Conservation (phyloP, 306 rosid genomes). For the Cicer judaicum region DNA sequence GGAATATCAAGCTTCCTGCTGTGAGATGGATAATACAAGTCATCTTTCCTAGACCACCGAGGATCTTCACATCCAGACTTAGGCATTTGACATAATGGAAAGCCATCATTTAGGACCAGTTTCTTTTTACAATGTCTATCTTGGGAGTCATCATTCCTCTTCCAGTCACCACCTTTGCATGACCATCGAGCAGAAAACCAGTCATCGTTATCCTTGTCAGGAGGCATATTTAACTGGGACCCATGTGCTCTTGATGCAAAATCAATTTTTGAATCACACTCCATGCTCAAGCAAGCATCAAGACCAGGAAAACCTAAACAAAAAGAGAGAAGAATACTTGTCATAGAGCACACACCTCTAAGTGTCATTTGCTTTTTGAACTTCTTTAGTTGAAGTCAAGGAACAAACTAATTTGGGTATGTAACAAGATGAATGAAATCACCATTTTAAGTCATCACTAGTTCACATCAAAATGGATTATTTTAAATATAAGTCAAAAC, state of each 20-base stretch:
- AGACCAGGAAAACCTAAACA: slow-evolving; percentile 64
- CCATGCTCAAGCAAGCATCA: slow-evolving; percentile 45
- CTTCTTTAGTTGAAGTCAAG: slow-evolving; percentile 16
- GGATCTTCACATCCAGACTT: slow-evolving; percentile 93
- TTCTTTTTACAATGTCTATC: slow-evolving; percentile 77
- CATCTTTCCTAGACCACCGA: slow-evolving; percentile 88
- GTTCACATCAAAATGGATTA: slow-evolving; percentile 25
- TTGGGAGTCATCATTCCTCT: slow-evolving; percentile 83
- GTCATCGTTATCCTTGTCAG: slow-evolving; percentile 70
- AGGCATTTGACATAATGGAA: slow-evolving; percentile 82
- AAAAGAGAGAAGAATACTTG: slow-evolving; percentile 5
- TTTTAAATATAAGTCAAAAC: slow-evolving; percentile 27
- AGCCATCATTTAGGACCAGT: slow-evolving; percentile 83
- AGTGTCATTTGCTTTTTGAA: slow-evolving; percentile 25
- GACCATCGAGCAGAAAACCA: slow-evolving; percentile 88
- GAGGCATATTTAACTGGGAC: slow-evolving; percentile 47
- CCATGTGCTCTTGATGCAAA: slow-evolving; percentile 51
- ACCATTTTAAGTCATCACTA: slow-evolving; percentile 5
- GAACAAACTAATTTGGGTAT: slow-evolving; percentile 8
- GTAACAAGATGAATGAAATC: slow-evolving; percentile 35
- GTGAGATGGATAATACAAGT: slow-evolving; percentile 83
- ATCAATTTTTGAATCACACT: slow-evolving; percentile 55
- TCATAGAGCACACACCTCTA: slow-evolving; percentile 33
- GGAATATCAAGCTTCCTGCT: slow-evolving; percentile 87
- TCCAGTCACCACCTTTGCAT: slow-evolving; percentile 99